Percentiles rank a stretch among this genome's conserved stretches.
phyloP scores from a whole-genome alignment of 2,329 filamentous ascomycete species.

The Aureobasidium subglaciale region DNA sequence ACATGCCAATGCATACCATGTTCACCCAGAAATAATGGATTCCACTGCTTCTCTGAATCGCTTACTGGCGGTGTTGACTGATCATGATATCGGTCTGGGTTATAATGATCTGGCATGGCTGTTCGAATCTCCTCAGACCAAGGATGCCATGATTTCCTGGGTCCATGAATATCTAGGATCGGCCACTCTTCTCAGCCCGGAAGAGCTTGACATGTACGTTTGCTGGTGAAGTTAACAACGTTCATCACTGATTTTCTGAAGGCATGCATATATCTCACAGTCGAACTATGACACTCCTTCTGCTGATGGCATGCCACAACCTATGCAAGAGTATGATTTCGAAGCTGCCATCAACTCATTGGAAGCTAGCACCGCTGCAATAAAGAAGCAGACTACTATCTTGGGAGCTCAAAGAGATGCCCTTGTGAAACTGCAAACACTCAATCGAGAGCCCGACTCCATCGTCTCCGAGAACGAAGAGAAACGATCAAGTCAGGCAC shows the following conservation, averaged over 20 bases:
- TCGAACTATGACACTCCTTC: background rate
- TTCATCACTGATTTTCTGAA: background rate
- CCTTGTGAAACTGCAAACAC: constrained; percentile 47
- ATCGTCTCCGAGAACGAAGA: constrained; percentile 6
- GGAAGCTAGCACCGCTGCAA: constrained; percentile 56
- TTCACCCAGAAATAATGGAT: background rate
- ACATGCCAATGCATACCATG: background rate
- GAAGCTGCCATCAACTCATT: constrained; percentile 56
- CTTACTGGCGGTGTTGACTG: constrained; percentile 38
- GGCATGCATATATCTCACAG: constrained; percentile 1
- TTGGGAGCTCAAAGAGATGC: constrained; percentile 57
- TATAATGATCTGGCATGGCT: constrained; percentile 42
- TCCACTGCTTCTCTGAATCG: constrained; percentile 27
- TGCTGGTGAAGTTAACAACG: constrained; percentile 22
- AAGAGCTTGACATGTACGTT: constrained; percentile 42
- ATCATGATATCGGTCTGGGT: constrained; percentile 37
- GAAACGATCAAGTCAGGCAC: constrained; percentile 22
- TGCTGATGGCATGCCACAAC: constrained; percentile 26
- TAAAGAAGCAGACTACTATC: constrained; percentile 56
- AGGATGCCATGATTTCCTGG: constrained; percentile 36
- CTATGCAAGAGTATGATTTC: constrained; percentile 54
- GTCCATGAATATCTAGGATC: constrained; percentile 41
- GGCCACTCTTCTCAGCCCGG: constrained; percentile 40
- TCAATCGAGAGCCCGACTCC: constrained; percentile 20
- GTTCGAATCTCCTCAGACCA: constrained; percentile 38